Evolutionary conservation across 768 basidiomycete genomes (phyloP), one percentile per base, ranked within the genome.

Genomic region (Boletus bicolor): DNA sequence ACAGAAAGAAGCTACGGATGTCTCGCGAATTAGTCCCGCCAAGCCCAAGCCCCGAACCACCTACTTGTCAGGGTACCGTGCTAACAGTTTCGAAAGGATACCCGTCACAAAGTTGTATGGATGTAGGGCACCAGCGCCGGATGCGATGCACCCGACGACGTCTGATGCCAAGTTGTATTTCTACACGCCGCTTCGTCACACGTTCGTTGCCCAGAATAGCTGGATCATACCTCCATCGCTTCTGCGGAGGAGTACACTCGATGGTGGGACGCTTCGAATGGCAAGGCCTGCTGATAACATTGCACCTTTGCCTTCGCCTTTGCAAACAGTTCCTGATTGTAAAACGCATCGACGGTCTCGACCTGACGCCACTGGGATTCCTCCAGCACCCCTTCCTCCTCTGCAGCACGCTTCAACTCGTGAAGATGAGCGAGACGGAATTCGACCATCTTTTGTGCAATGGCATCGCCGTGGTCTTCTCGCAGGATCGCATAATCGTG

Each of bases 71-170:
- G 78, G 65, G 61, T 83, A 76, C 30, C 73, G 71, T 14, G 68
- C 44, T 4, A 87, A 67, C 5, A 87, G 74, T 32, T 80, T 81
- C 24, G 76, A 61, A 9, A 88, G 72, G 28, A 88, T 76, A 0
- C 82, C 79, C 1, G 87, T 90, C 12, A 89, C 81, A 42, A 87
- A 76, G 24, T 82, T 81, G 65, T 90, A 90, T 2, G 87, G 84
- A 64, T 89, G 85, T 4, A 85, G 70, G 0, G 87, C 82, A 7
- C 84, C 87, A 11, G 82, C 87, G 0, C 70, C 64, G 24, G 78
- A 81, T 12, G 74, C 70, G 37, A 89, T 77, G 51, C 79, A 80
- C 1, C 85, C 87, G 0, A 72, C 68, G 2, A 72, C 73, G 5
- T 74, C 69, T 12, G 68, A 58, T 6, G 81, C 75, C 4, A 89